These are phyloP conservation scores for Boletellus emodensis DNA, from an alignment of 768 basidiomycete species.

Conservation along the genomic window DNA sequence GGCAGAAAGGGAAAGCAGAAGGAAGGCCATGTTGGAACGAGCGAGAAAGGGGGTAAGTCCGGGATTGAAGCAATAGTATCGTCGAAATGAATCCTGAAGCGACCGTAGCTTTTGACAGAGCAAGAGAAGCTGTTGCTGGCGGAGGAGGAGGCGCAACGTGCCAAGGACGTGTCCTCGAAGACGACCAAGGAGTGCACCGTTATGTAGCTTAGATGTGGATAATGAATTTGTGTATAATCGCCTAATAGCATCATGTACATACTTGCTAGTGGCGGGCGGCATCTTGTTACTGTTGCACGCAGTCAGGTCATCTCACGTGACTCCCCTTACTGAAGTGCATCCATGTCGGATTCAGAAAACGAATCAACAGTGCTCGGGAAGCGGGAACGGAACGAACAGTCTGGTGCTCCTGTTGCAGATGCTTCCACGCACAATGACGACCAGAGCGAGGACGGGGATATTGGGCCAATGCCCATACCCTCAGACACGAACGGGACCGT, in stretches of 20 bases:
- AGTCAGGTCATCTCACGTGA: slow-evolving; percentile 5
- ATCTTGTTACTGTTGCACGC: neutral
- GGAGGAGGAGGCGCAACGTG: slow-evolving; percentile 44
- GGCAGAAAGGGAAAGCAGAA: slow-evolving; percentile 67
- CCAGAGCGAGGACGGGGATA: slow-evolving; percentile 70
- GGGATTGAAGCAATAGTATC: neutral
- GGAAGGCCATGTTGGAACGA: slow-evolving; percentile 67
- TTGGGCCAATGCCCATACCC: slow-evolving; percentile 84
- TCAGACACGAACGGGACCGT: slow-evolving; percentile 33
- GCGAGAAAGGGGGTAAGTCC: slow-evolving; percentile 69
- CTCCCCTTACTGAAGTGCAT: neutral
- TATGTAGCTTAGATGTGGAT: slow-evolving; percentile 39
- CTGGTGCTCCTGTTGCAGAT: slow-evolving; percentile 15
- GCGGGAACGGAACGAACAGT: slow-evolving; percentile 42
- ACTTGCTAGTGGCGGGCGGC: too few species aligned
- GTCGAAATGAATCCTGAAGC: slow-evolving; percentile 1
- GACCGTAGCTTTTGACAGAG: slow-evolving; percentile 51
- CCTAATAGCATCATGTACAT: too few species aligned
- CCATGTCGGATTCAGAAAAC: slow-evolving; percentile 45
- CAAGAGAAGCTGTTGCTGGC: slow-evolving; percentile 61
- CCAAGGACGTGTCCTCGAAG: slow-evolving; percentile 26
- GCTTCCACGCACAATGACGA: slow-evolving; percentile 30
- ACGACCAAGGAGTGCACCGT: slow-evolving; percentile 49
- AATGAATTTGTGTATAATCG: too few species aligned
- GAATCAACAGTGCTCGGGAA: slow-evolving; percentile 62